A percentile compares a stretch with the other conserved stretches of the same genome.
Evolutionary conservation across 225 moss, liverwort and hornwort species (phyloP).

Genomic region (Climacium dendroides): DNA sequence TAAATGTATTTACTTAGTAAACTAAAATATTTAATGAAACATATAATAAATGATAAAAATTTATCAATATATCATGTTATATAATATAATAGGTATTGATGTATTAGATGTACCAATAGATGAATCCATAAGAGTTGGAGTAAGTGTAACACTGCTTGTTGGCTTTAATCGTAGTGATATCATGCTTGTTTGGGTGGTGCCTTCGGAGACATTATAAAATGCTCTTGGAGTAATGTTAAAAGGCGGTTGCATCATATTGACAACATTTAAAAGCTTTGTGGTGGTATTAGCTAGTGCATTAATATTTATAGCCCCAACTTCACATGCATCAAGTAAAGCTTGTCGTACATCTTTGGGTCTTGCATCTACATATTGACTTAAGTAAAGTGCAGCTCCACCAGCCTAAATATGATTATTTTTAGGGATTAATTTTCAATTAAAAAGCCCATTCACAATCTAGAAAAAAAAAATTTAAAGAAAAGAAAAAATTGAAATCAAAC

Average conservation of each 20-base stretch:
- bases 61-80: too few species aligned
- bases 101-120: slow-evolving; percentile 23
- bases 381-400: slow-evolving; percentile 65
- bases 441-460: not conserved
- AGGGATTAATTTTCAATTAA: not conserved
- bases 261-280: slow-evolving; percentile 65
- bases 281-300: slow-evolving; percentile 51
- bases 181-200: slow-evolving; percentile 17
- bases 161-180: slow-evolving; percentile 43
- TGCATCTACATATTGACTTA: slow-evolving; percentile 49
- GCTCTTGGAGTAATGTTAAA: slow-evolving; percentile 47
- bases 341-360: slow-evolving; percentile 55
- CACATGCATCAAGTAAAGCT: slow-evolving; percentile 66
- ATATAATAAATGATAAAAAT: too few species aligned
- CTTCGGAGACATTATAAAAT: slow-evolving; percentile 46
- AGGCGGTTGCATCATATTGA: slow-evolving; percentile 39
- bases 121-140: slow-evolving; percentile 20
- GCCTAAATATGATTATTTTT: slow-evolving; percentile 7
- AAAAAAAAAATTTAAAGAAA: too few species aligned
- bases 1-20: too few species aligned
- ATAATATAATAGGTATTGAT: not conserved
- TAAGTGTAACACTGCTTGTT: slow-evolving; percentile 29
- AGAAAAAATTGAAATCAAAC: too few species aligned
- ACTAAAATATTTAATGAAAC: too few species aligned
- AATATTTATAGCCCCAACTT: slow-evolving; percentile 29